Evolutionary conservation across 805 yeast species (phyloP).

Genomic region (Teunomyces atbi): DNA sequence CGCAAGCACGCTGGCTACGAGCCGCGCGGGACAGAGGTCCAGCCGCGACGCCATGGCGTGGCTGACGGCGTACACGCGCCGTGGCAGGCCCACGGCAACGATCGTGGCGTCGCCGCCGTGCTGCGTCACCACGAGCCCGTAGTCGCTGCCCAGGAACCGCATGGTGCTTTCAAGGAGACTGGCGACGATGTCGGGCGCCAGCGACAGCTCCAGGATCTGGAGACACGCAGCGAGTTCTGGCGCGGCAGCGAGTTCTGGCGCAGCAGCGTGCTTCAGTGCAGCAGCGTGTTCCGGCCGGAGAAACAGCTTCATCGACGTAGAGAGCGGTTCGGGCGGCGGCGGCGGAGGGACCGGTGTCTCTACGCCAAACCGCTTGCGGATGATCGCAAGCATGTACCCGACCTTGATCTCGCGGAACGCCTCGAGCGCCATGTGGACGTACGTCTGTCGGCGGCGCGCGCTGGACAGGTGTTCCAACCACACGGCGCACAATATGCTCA

Average conservation of each 20-base stretch:
- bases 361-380: conserved; percentile 26
- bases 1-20: conserved; percentile 38
- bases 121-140: conserved; percentile 29
- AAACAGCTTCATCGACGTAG: not conserved
- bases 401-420: conserved; percentile 18
- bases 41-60: conserved; percentile 39
- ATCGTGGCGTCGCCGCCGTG: conserved; percentile 22
- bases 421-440: conserved; percentile 36
- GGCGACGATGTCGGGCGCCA: conserved; percentile 33
- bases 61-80: conserved; percentile 19
- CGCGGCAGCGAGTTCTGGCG: too few relatives aligned
- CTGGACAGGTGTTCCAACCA: conserved; percentile 26
- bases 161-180: conserved; percentile 41
- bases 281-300: too few relatives aligned
- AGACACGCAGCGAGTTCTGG: conserved; percentile 48
- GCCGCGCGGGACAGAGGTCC: conserved; percentile 42
- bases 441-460: conserved; percentile 11
- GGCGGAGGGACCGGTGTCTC: too few relatives aligned
- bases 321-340: not conserved
- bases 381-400: conserved; percentile 13
- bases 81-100: conserved; percentile 28
- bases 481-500: conserved; percentile 41
- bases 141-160: conserved; percentile 31
- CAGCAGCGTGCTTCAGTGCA: too few relatives aligned
- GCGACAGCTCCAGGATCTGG: conserved; percentile 48